Evolutionary conservation across 192 early-diverging fungal species (phyloP).

Genomic region (Backusella westeae): DNA sequence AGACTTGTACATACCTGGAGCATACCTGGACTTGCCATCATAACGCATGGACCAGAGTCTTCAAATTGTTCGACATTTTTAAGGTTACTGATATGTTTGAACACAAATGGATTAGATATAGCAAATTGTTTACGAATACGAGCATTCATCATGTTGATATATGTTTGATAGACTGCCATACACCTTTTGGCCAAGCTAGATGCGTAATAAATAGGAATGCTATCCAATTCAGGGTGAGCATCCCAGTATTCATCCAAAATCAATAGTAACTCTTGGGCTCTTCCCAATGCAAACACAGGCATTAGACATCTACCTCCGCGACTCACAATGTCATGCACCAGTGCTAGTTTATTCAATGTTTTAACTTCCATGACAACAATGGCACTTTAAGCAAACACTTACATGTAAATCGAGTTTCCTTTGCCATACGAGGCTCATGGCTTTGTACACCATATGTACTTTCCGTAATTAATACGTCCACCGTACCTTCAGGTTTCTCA

Average conservation of each 20-base stretch:
- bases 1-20: conserved; percentile 61
- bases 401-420: conserved; percentile 87
- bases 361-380: neutral
- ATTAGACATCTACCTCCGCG: conserved; percentile 90
- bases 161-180: conserved; percentile 96
- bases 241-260: conserved; percentile 99
- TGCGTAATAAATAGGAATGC: conserved; percentile 94
- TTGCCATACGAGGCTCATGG: conserved; percentile 90
- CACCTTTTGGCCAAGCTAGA: conserved; percentile 94
- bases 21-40: conserved; percentile 99
- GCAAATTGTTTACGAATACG: conserved; percentile 87
- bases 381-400: conserved; percentile 8
- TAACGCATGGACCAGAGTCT: conserved; percentile 95
- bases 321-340: conserved; percentile 80
- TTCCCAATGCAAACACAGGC: conserved; percentile 96
- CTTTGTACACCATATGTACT: conserved; percentile 96
- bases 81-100: conserved; percentile 92
- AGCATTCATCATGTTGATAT: conserved; percentile 98
- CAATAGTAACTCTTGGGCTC: conserved; percentile 94
- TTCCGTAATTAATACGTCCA: conserved; percentile 95
- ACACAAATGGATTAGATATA: conserved; percentile 91
- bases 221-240: conserved; percentile 81
- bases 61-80: conserved; percentile 87
- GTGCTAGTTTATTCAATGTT: conserved; percentile 30
- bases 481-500: conserved; percentile 77